A percentile compares a stretch with the other conserved stretches of the same genome.
Evolutionary conservation across 1,139 yeast genomes (phyloP).

Genomic region (Wickerhamiella infanticola): DNA sequence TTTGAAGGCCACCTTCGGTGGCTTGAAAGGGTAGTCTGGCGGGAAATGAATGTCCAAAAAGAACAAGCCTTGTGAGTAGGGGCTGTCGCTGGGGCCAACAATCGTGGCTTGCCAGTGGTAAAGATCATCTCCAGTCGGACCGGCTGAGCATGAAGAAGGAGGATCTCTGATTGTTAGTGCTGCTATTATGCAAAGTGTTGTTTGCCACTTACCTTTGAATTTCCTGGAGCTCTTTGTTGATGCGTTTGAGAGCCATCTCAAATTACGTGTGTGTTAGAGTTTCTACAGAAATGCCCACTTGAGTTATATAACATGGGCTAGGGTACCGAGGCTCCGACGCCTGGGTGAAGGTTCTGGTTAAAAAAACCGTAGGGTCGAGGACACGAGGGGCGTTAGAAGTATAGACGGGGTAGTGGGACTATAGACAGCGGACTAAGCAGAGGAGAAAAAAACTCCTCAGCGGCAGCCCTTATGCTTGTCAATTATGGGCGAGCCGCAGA

Average conservation of each 20-base stretch:
- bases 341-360: neutral
- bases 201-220: constrained; percentile 63
- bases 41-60: constrained; percentile 87
- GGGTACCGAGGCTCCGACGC: neutral
- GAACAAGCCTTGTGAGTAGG: constrained; percentile 87
- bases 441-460: no score
- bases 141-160: constrained; percentile 97
- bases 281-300: neutral
- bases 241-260: constrained; percentile 78
- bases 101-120: constrained; percentile 96
- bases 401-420: no score
- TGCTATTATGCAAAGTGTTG: neutral
- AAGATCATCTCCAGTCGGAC: constrained; percentile 93
- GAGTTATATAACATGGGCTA: neutral
- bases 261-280: neutral
- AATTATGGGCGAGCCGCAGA: no score
- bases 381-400: no score
- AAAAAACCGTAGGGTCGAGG: neutral
- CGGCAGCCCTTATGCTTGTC: no score
- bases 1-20: constrained; percentile 84
- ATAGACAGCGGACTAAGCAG: no score
- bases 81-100: constrained; percentile 91
- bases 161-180: constrained; percentile 40
- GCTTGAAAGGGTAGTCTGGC: constrained; percentile 88
- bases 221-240: constrained; percentile 87